Evolutionary conservation across 2,329 filamentous ascomycete genomes (phyloP).

Genomic region (Chrysosporium queenslandicum): DNA sequence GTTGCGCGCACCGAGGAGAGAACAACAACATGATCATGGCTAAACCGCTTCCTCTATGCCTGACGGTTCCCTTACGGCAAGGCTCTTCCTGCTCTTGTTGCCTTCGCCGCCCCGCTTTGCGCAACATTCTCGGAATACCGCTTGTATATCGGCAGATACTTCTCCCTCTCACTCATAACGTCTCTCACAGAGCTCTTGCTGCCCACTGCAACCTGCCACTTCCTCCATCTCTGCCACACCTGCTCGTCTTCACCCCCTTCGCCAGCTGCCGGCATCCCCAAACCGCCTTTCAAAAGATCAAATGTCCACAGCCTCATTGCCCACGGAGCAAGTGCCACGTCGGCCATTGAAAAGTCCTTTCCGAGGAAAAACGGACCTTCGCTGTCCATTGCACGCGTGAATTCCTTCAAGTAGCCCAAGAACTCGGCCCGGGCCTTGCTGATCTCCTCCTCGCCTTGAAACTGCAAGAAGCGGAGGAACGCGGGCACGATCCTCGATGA

Average conservation of each 20-base stretch:
- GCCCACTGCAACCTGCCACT: constrained; percentile 53
- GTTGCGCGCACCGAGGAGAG: too few relatives aligned
- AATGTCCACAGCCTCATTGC: constrained; percentile 61
- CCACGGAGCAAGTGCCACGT: constrained; percentile 64
- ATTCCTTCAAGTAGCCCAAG: constrained; percentile 47
- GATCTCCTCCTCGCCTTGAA: constrained; percentile 27
- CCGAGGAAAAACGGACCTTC: constrained; percentile 60
- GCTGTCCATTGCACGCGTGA: constrained; percentile 52
- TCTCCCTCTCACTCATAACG: constrained; percentile 57
- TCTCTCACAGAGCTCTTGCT: constrained; percentile 53
- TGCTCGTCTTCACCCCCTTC: constrained; percentile 45
- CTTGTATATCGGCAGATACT: constrained; percentile 60
- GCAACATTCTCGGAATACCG: constrained; percentile 57
- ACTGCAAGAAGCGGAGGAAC: constrained; percentile 54
- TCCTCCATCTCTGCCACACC: constrained; percentile 55
- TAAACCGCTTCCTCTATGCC: not conserved
- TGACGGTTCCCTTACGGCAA: constrained; percentile 30
- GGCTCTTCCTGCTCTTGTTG: constrained; percentile 51
- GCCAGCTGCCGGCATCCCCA: constrained; percentile 42
- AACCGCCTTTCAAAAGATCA: constrained; percentile 59
- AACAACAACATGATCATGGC: too few relatives aligned
- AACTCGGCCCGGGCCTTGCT: constrained; percentile 50
- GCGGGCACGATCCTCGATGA: constrained; percentile 56
- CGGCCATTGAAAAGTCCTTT: constrained; percentile 53
- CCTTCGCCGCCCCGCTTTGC: constrained; percentile 45